Evolutionary conservation across 2,329 filamentous ascomycete genomes (phyloP).

Genomic region (Rutstroemia sp.): DNA sequence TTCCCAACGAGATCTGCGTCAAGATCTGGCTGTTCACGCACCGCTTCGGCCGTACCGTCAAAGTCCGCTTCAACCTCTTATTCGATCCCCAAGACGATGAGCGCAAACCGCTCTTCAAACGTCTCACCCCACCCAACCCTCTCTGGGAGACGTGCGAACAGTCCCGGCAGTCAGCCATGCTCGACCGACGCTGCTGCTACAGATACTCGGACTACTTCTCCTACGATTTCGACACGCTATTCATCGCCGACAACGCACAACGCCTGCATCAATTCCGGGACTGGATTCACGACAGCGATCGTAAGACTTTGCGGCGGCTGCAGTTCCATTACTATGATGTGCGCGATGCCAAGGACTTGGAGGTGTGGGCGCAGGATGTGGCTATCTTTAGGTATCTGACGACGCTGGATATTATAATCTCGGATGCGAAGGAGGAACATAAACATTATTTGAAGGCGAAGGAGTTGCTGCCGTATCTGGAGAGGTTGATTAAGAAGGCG

Average conservation of each 20-base stretch:
- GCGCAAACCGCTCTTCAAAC: not conserved
- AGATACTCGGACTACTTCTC: not conserved
- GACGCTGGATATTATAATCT: not conserved
- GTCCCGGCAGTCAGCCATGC: not conserved
- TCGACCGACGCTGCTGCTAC: not conserved
- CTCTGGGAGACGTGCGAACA: not conserved
- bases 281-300: not conserved
- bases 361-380: too few species aligned
- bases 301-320: not conserved
- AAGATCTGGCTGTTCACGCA: not conserved
- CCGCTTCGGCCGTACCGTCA: not conserved
- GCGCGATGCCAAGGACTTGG: too few species aligned
- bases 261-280: not conserved
- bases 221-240: not conserved
- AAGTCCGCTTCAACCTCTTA: not conserved
- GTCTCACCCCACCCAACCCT: not conserved
- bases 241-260: not conserved
- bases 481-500: too few species aligned
- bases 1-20: not conserved
- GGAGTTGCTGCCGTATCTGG: too few species aligned
- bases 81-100: too few species aligned
- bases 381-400: too few species aligned
- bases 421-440: not conserved
- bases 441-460: too few species aligned
- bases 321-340: not conserved